Percentiles rank a stretch among this genome's conserved stretches.
Evolutionary conservation across 2,329 filamentous ascomycete genomes (phyloP).

Genomic region (Clonostachys chloroleuca): DNA sequence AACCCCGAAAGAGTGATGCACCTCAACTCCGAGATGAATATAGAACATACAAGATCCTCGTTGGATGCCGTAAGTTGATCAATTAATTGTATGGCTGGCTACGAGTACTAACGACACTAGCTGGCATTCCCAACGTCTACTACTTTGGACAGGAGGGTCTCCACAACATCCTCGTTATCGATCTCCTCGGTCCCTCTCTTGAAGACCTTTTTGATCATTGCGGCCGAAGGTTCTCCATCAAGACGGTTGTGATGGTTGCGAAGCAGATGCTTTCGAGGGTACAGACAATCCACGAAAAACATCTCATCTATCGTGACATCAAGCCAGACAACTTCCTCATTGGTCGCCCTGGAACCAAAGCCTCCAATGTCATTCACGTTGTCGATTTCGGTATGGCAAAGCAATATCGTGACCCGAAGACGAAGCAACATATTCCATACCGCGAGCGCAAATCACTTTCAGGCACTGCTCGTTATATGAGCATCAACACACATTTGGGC

Average conservation of each 20-base stretch:
- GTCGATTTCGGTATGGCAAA: conserved; percentile 99
- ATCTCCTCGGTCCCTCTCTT: conserved; percentile 88
- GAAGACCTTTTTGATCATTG: conserved; percentile 98
- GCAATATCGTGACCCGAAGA: conserved; percentile 97
- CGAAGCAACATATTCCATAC: conserved; percentile 98
- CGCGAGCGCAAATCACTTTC: conserved; percentile 95
- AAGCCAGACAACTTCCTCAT: conserved; percentile 99
- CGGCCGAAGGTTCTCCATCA: conserved; percentile 89
- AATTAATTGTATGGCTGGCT: neutral
- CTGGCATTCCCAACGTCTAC: conserved; percentile 98
- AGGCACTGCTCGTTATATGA: conserved; percentile 97
- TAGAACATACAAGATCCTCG: conserved; percentile 98
- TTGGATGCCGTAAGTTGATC: conserved; percentile 82
- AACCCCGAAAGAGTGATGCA: conserved; percentile 97
- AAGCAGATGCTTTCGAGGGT: conserved; percentile 98
- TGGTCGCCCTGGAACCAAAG: conserved; percentile 84
- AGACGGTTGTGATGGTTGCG: conserved; percentile 98
- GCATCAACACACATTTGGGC: conserved; percentile 97
- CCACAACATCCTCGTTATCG: conserved; percentile 98
- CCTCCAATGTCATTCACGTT: conserved; percentile 97
- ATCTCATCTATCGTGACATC: conserved; percentile 97
- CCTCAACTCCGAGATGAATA: conserved; percentile 98
- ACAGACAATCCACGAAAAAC: conserved; percentile 95
- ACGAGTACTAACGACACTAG: conserved; percentile 41
- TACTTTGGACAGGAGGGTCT: conserved; percentile 98